These are phyloP conservation scores for Terana coerulea DNA, from an alignment of 768 basidiomycete species.

Conservation along the genomic window DNA sequence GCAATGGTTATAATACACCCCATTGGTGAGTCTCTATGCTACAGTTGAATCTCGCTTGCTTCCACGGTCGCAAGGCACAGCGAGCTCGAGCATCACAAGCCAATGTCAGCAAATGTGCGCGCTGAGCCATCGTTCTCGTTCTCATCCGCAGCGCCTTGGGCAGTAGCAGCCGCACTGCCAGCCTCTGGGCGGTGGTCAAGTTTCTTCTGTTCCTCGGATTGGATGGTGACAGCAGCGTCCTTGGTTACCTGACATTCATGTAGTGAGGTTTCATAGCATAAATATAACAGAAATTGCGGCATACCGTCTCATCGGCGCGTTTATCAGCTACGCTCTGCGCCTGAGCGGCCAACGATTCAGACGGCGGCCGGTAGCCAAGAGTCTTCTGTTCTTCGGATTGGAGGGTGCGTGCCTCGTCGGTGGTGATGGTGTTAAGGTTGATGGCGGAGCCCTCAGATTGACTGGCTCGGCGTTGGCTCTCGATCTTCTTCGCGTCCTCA, in stretches of 20 bases:
- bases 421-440: constrained; percentile 17
- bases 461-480: constrained; percentile 10
- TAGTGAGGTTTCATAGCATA: not conserved
- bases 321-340: constrained; percentile 21
- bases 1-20: no score
- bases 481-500: constrained; percentile 22
- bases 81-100: no score
- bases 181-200: constrained; percentile 14
- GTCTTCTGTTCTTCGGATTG: constrained; percentile 26
- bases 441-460: constrained; percentile 9
- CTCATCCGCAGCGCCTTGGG: constrained; percentile 20
- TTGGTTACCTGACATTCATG: constrained; percentile 11
- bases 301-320: constrained; percentile 13
- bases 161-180: constrained; percentile 18
- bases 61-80: no score
- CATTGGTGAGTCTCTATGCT: no score
- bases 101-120: not conserved
- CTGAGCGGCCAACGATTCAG: constrained; percentile 20
- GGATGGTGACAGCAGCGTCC: constrained; percentile 15
- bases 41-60: no score
- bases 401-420: constrained; percentile 18
- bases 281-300: not conserved
- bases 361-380: constrained; percentile 22
- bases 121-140: constrained; percentile 14
- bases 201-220: constrained; percentile 20